Base-by-base conservation (phyloP, 345 rosid genomes). In the Sonneratia alba region DNA sequence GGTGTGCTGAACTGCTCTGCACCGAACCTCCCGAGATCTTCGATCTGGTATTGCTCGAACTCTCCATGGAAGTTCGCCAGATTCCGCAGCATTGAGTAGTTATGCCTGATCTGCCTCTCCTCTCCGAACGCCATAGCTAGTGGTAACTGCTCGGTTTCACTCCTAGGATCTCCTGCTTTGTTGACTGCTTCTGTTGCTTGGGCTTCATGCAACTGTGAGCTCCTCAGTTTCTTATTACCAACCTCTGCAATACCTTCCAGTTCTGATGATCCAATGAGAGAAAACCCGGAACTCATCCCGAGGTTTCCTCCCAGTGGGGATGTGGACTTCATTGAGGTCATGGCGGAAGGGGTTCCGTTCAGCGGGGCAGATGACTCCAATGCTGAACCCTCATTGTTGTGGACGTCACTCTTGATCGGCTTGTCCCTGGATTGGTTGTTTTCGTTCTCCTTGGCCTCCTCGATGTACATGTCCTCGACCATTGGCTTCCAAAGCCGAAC, bases 401-500 rank as follows among this genome's bases (percentile, higher is more conserved):
- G 56, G 63, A 53, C 77, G 45, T 42, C 10, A 9, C 38, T 69
- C 21, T 76, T 77, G 74, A 36, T 74, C 47, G 68, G 11, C 32
- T 70, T 77, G 56, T 71, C 76, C 24, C 71, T 75, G 1, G 75
- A 57, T 6, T 75, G 79, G 16, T 48, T 79, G 68, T 57, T 80
- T 48, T 82, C 85, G 36, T 80, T 78, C 56, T 70, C 83, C 74
- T 86, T 77, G 62, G 80, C 72, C 79, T 91, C 97, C 70, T 89
- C 97, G 71, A 62, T 0, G 79, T 91, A 91, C 89, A 91, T 83
- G 68, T 91, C 91, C 78, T 91, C 97, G 3, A 91, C 92, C 97
- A 91, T 87, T 55, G 97, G 97, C 81, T 91, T 91, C 97, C 94
- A 91, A 7, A 91, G 82, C 27, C 97, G 88, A 73, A 88, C 94